Conservation (phyloP, 1,284 basidiomycete genomes). For the Afroboletus lepidellus region DNA sequence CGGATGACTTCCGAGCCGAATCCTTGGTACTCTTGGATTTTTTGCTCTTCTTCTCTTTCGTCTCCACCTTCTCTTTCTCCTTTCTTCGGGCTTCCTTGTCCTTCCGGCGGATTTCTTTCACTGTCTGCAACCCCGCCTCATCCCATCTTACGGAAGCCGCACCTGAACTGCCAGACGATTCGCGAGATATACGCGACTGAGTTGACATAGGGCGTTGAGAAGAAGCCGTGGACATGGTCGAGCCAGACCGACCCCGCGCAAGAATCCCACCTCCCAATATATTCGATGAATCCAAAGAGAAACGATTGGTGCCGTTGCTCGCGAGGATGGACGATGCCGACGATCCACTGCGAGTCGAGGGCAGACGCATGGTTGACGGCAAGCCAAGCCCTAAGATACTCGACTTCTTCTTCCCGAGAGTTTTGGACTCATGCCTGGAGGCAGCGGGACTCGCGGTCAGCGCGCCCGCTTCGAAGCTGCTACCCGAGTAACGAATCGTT, state of each 20-base stretch:
- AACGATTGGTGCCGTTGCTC: conserved; percentile 29
- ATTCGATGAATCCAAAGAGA: conserved; percentile 47
- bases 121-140: conserved; percentile 56
- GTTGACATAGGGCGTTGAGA: conserved; percentile 60
- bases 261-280: conserved; percentile 29
- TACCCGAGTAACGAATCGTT: conserved; percentile 48
- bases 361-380: conserved; percentile 48
- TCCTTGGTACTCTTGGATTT: conserved; percentile 30
- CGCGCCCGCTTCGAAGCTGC: conserved; percentile 63
- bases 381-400: conserved; percentile 54
- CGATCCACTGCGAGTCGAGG: conserved; percentile 45
- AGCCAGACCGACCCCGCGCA: conserved; percentile 40
- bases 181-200: conserved; percentile 48
- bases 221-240: conserved; percentile 49
- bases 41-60: conserved; percentile 24
- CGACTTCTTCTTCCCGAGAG: conserved; percentile 54
- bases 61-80: conserved; percentile 13
- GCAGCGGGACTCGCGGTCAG: conserved; percentile 42
- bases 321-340: conserved; percentile 36
- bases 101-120: conserved; percentile 48
- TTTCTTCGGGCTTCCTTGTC: conserved; percentile 38
- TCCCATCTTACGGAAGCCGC: conserved; percentile 60
- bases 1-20: conserved; percentile 31
- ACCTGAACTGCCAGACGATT: conserved; percentile 48
- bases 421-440: conserved; percentile 29